Base-by-base conservation (phyloP, 306 rosid species). In the Hippophae gyantsensis region DNA sequence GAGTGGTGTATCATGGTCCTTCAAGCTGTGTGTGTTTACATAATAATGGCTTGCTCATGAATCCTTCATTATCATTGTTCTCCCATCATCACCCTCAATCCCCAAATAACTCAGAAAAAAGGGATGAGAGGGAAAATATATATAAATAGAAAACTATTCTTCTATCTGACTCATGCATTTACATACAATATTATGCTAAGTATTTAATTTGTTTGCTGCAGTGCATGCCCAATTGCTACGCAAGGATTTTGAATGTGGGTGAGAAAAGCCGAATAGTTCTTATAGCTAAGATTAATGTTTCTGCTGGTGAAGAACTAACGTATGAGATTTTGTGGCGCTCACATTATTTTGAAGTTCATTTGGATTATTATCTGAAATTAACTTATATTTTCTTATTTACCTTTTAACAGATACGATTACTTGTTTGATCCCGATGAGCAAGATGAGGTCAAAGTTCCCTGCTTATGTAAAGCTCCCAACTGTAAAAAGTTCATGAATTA, bases 221-320 rank as follows among this genome's bases (percentile, higher is more conserved):
- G 99, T 92, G 99, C 83, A 83, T 79, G 86, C 99, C 99, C 63
- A 92, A 92, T 80, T 88, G 96, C 75, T 85, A 80, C 68, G 89
- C 99, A 43, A 88, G 99, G 82, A 92, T 92, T 66, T 74, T 88
- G 93, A 81, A 85, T 51, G 50, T 82, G 12, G 88, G 90, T 25
- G 80, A 82, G 13, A 87, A 79, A 70, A 83, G 77, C 74, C 87
- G 96, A 61, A 85, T 92, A 60, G 99, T 92, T 70, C 96, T 92
- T 62, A 80, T 92, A 49, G 96, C 99, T 47, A 92, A 81, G 84
- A 69, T 78, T 23, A 76, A 79, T 14, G 90, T 92, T 58, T 67
- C 86, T 43, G 95, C 86, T 8, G 97, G 99, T 48, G 84, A 92
- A 80, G 99, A 92, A 77, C 78, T 92, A 66, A 92, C 94, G 97